phyloP scores from a whole-genome alignment of 352 stramenopile species.

The Phytophthora ohioensis region DNA sequence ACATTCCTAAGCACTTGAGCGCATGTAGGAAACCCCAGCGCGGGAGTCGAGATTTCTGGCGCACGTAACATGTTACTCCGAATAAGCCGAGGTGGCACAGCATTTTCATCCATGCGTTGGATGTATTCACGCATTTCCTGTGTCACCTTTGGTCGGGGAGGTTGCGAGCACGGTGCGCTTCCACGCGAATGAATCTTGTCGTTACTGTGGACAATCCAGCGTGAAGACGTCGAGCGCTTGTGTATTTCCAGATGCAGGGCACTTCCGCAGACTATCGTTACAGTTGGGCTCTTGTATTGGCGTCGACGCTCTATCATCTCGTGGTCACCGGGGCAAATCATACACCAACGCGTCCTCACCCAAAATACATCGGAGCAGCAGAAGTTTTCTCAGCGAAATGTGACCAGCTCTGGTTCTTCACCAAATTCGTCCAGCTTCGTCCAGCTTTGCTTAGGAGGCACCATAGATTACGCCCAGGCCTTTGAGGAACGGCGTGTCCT shows the following conservation, averaged over 20 bases:
- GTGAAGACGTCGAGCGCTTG: not conserved
- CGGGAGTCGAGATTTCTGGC: not conserved
- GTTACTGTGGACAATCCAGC: no score
- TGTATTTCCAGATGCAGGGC: not conserved
- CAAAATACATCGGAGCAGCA: no score
- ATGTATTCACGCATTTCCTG: not conserved
- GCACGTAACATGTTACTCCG: not conserved
- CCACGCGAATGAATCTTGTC: no score
- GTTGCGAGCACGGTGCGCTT: no score
- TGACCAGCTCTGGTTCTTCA: no score
- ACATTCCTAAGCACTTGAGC: not conserved
- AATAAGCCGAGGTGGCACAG: not conserved
- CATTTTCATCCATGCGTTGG: not conserved
- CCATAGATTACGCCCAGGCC: no score
- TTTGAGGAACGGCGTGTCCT: no score
- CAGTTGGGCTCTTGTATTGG: not conserved
- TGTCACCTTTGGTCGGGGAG: not conserved
- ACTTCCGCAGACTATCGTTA: not conserved
- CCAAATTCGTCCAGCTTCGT: no score
- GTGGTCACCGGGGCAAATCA: not conserved
- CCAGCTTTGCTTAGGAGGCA: no score
- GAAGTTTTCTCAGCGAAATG: no score
- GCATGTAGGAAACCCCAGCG: not conserved
- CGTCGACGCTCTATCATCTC: not conserved
- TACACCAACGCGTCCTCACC: no score